Evolutionary conservation across 2,329 filamentous ascomycete species (phyloP), one percentile per base, ranked within the genome.

Genomic region (Thelonectria olida): DNA sequence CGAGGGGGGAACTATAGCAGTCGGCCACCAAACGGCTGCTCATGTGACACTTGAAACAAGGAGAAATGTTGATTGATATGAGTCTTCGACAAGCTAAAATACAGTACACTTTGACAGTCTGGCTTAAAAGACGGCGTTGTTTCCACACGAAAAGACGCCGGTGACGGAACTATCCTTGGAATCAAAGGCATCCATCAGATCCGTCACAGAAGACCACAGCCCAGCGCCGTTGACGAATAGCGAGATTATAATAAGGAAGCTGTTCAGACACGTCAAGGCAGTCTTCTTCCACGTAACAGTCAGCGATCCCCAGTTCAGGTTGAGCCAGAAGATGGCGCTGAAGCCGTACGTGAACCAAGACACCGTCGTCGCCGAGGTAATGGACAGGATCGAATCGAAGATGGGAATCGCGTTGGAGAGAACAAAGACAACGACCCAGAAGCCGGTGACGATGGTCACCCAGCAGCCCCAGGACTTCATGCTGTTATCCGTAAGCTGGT

Each of bases 371-470:
- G 72, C 68, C 0, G 68, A 67, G 0, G 69, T 70, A 0, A 73
- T 74, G 2, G 68, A 67, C 12, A 73, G 55, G 8, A 73, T 73
- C 0, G 71, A 73, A 28, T 73, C 69, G 48, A 73, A 74, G 19
- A 73, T 65, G 1, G 72, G 72, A 13, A 73, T 72, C 28, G 69
- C 71, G 2, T 74, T 73, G 0, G 71, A 67, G 13, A 73, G 63
- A 4, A 67, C 62, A 28, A 73, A 73, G 17, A 68, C 64, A 2
- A 72, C n/a, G 0, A 72, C 54, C 71, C 69, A 73, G 23, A 73
- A 72, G 1, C 41, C 19, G 0, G 64, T 72, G 0, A 72, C 67
- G 0, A 67, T 68, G 9, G 61, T 23, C 5, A 74, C 45, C 72
- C 72, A 73, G 1, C 66, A 69, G 3, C 53, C 34, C 72, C 74